Evolutionary conservation across 2,329 filamentous ascomycete genomes (phyloP), one percentile per base, ranked within the genome.

Genomic region (Colletotrichum sp.): DNA sequence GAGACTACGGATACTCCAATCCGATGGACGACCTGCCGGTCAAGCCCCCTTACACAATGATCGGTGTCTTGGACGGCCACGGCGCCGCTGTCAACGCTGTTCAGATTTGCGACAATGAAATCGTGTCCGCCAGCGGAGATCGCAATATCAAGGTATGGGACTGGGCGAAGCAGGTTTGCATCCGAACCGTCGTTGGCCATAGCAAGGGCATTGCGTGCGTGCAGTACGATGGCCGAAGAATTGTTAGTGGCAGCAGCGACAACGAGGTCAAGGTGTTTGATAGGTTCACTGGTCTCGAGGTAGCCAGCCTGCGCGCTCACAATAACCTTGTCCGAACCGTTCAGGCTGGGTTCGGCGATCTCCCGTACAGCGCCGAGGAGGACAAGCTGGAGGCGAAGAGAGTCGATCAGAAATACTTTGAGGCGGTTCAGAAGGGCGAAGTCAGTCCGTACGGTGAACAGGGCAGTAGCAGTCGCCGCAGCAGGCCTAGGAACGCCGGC

Each of bases 181-280:
- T 90, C 59, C 92, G 94, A 79, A 98, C 95, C 1, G 92, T 98
- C 38, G 89, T 94, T 52, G 97, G 96, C 3, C 97, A 99, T 81
- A 92, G 92, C 77, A 99, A 99, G 83, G 97, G 97, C 36, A 98
- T 99, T 79, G 97, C 97, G 4, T 99, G 97, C 83, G 96, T 99
- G 18, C 96, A 99, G 84, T 98, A 97, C 81, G 97, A 99, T 82
- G 96, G 95, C 30, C 92, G 95, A 66, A 92, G 97, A 24, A 97
- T 99, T 77, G 95, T 99, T 67, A 98, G 95, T 79, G 97, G 97
- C 4, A 98, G 96, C 83, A 98, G 96, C 79, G 97, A 99, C 83
- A 96, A 97, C 82, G 96, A 97, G 55, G 95, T 99, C 36, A 96
- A 97, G 79, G 97, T 99, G 24, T 99, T 98, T 82, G 97, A 98